A percentile compares a stretch with the other conserved stretches of the same genome.
phyloP scores from a whole-genome alignment of 2,329 filamentous ascomycete species.

The Didymella glomerata region DNA sequence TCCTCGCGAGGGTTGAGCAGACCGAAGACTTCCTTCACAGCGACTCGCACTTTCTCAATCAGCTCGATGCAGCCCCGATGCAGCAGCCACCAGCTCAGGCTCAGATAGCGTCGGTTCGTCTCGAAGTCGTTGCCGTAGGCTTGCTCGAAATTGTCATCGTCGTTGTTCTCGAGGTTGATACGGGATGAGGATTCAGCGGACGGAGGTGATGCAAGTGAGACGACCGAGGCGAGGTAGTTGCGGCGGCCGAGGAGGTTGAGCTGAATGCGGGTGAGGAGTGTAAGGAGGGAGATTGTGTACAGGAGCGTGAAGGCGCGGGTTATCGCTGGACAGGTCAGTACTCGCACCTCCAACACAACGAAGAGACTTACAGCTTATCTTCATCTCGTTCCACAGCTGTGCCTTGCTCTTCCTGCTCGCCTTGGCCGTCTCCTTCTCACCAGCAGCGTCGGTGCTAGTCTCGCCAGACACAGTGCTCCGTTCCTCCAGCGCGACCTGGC shows the following conservation, averaged over 20 bases:
- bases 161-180: constrained; percentile 91
- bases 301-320: constrained; percentile 90
- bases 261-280: constrained; percentile 91
- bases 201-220: constrained; percentile 79
- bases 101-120: constrained; percentile 92
- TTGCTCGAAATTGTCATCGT: constrained; percentile 84
- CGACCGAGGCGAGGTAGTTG: constrained; percentile 95
- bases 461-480: constrained; percentile 50
- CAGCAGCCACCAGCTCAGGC: constrained; percentile 97
- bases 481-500: constrained; percentile 68
- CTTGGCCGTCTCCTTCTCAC: constrained; percentile 60
- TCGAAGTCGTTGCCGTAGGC: constrained; percentile 93
- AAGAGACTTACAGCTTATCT: constrained; percentile 81
- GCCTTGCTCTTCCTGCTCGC: constrained; percentile 81
- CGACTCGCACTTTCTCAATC: constrained; percentile 80
- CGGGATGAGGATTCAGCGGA: constrained; percentile 71
- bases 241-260: constrained; percentile 94
- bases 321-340: constrained; percentile 68
- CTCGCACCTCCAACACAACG: not conserved
- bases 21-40: constrained; percentile 91
- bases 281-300: constrained; percentile 88
- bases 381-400: constrained; percentile 96
- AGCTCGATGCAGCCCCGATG: constrained; percentile 88
- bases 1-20: constrained; percentile 87
- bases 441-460: constrained; percentile 52